Evolutionary conservation across 768 basidiomycete genomes (phyloP).

Genomic region (Psilocybe tampanensis): DNA sequence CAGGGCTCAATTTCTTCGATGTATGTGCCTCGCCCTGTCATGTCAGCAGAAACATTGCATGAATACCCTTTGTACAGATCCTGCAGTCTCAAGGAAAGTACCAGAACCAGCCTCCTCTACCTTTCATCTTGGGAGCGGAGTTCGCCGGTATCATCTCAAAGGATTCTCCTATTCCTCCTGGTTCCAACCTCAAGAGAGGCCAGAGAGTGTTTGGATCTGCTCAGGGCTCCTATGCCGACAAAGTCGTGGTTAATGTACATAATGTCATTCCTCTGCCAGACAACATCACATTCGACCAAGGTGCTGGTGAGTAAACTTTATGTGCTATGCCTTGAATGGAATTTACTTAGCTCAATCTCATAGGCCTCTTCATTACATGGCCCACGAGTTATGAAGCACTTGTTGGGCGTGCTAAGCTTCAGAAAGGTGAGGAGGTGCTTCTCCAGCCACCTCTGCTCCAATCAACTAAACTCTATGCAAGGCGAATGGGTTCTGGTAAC

Average conservation of each 20-base stretch:
- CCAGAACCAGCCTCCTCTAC: slow-evolving; percentile 80
- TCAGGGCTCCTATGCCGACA: slow-evolving; percentile 83
- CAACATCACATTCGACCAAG: slow-evolving; percentile 80
- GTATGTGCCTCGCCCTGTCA: slow-evolving; percentile 31
- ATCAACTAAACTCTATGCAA: slow-evolving; percentile 23
- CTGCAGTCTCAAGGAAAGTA: slow-evolving; percentile 90
- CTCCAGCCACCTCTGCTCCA: slow-evolving; percentile 12
- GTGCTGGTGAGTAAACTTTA: slow-evolving; percentile 58
- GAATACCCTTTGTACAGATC: slow-evolving; percentile 47
- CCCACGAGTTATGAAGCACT: slow-evolving; percentile 94
- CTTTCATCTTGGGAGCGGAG: slow-evolving; percentile 85
- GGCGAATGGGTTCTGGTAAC: slow-evolving; percentile 94
- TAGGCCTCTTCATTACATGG: slow-evolving; percentile 86
- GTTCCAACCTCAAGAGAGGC: slow-evolving; percentile 78
- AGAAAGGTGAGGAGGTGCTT: slow-evolving; percentile 56
- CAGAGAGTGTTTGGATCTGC: slow-evolving; percentile 86
- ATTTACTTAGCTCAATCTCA: background rate
- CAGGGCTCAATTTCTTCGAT: slow-evolving; percentile 80
- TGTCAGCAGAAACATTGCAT: background rate
- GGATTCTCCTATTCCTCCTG: slow-evolving; percentile 75
- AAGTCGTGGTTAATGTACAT: slow-evolving; percentile 55
- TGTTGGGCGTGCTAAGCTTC: slow-evolving; percentile 79
- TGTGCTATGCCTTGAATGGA: background rate
- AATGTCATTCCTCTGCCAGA: slow-evolving; percentile 70
- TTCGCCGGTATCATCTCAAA: slow-evolving; percentile 78